Evolutionary conservation across 202 grass and related monocot species (phyloP).

Genomic region (Zoysia matrella): DNA sequence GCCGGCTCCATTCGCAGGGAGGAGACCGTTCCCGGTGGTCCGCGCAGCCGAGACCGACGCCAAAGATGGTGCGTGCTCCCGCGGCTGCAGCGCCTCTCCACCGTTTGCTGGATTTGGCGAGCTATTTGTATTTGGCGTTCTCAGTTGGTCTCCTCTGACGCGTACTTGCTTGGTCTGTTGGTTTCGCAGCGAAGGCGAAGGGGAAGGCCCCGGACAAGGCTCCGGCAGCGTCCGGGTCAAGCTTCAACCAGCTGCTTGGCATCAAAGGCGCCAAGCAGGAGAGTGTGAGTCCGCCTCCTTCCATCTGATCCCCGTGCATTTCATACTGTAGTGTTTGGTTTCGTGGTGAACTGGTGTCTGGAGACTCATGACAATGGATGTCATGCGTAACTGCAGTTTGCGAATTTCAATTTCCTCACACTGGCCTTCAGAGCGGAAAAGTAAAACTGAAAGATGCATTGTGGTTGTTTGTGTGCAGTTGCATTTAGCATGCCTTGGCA

Average conservation of each 20-base stretch:
- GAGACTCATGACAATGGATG: too few relatives aligned
- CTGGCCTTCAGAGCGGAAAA: not conserved
- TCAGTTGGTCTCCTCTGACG: not conserved
- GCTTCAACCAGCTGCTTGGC: conserved; percentile 96
- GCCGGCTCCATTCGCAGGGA: conserved; percentile 55
- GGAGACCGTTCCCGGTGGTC: conserved; percentile 53
- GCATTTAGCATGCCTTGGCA: not conserved
- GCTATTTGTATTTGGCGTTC: not conserved
- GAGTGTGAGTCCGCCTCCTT: conserved; percentile 47
- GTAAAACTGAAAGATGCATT: not conserved
- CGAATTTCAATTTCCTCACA: too few relatives aligned
- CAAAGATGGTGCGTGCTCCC: conserved; percentile 56
- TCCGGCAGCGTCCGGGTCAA: conserved; percentile 63
- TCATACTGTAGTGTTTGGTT: not conserved
- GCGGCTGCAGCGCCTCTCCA: not conserved
- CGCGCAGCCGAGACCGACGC: conserved; percentile 72
- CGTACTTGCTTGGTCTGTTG: conserved; percentile 25
- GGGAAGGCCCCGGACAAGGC: conserved; percentile 58
- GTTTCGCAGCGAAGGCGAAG: conserved; percentile 55
- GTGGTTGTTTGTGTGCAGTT: not conserved
- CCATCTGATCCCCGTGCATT: conserved; percentile 6
- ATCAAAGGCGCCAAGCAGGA: conserved; percentile 94
- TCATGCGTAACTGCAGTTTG: not conserved
- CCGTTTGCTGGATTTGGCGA: not conserved
- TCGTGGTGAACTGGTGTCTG: not conserved